Evolutionary conservation across 169 alveolate genomes (phyloP).

Genomic region (Plasmodium billcollinsi): DNA sequence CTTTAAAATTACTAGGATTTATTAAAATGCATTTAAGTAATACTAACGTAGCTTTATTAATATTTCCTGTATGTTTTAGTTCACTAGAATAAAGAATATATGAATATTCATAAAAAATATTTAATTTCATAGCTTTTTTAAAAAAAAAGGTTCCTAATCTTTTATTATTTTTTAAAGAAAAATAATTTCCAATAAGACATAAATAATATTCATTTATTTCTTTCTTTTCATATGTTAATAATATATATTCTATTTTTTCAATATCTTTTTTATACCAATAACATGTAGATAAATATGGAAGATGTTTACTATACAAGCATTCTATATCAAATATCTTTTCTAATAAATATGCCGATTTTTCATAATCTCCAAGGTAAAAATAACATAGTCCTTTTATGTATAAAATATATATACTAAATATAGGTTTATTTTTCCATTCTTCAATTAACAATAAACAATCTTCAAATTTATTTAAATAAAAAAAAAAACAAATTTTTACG

Average conservation of each 20-base stretch:
- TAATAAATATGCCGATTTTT: slow-evolving; percentile 29
- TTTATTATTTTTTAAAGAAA: slow-evolving; percentile 71
- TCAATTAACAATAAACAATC: slow-evolving; percentile 52
- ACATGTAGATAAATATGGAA: slow-evolving; percentile 67
- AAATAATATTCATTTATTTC: slow-evolving; percentile 59
- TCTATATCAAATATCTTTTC: slow-evolving; percentile 57
- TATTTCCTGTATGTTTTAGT: slow-evolving; percentile 43
- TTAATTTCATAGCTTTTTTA: slow-evolving; percentile 41
- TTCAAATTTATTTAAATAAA: slow-evolving; percentile 57
- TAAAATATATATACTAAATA: slow-evolving; percentile 43
- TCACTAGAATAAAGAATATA: slow-evolving; percentile 72
- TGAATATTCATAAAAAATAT: slow-evolving; percentile 61
- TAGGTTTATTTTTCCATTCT: slow-evolving; percentile 54
- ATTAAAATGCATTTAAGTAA: slow-evolving; percentile 50
- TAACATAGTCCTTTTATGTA: slow-evolving; percentile 57
- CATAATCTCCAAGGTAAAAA: slow-evolving; percentile 58
- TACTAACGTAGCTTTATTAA: slow-evolving; percentile 47
- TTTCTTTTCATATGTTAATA: slow-evolving; percentile 45
- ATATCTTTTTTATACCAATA: slow-evolving; percentile 45
- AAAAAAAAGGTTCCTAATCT: slow-evolving; percentile 28
- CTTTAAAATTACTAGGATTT: slow-evolving; percentile 68
- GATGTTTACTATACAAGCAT: slow-evolving; percentile 42
- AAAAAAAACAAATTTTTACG: slow-evolving; percentile 26
- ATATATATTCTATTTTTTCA: slow-evolving; percentile 48
- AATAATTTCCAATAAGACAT: slow-evolving; percentile 71